phyloP scores from a whole-genome alignment of 2,329 filamentous ascomycete genomes.

The Penicillium sp. region DNA sequence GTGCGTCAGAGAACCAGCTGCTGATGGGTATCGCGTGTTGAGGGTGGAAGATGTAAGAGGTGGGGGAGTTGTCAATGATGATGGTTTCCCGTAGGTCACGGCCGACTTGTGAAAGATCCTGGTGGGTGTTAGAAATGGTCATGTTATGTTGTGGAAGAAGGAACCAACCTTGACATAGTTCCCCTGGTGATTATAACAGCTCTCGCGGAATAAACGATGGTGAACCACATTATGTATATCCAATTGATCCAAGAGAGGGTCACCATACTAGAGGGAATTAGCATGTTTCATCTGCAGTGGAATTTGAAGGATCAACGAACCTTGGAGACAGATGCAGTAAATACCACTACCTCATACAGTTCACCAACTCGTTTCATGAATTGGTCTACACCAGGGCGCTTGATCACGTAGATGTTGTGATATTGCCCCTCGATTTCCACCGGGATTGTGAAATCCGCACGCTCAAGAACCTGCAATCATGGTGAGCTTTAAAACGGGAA shows the following conservation, averaged over 20 bases:
- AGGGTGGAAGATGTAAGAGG: conserved; percentile 98
- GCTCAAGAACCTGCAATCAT: conserved; percentile 78
- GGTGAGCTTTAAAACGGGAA: conserved; percentile 23
- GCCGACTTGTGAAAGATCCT: conserved; percentile 94
- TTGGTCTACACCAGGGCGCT: conserved; percentile 95
- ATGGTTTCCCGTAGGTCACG: conserved; percentile 96
- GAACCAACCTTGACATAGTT: conserved; percentile 85
- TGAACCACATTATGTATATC: conserved; percentile 98
- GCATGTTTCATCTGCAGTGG: not conserved
- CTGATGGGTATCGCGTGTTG: conserved; percentile 98
- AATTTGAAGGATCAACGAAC: conserved; percentile 54
- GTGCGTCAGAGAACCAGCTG: conserved; percentile 99
- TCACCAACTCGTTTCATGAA: conserved; percentile 99
- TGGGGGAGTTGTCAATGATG: conserved; percentile 99
- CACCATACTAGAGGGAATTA: conserved; percentile 72
- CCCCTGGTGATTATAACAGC: conserved; percentile 98
- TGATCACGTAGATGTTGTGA: conserved; percentile 99
- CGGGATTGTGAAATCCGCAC: conserved; percentile 98
- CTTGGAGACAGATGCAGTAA: conserved; percentile 98
- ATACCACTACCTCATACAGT: conserved; percentile 97
- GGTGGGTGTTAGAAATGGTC: conserved; percentile 19
- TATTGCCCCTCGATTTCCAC: conserved; percentile 99
- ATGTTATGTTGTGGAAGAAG: not conserved
- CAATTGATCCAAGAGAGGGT: conserved; percentile 91
- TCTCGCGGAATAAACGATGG: conserved; percentile 94